Conservation (phyloP, 2,329 filamentous ascomycete genomes). For the Fusarium pseudonygamai region DNA sequence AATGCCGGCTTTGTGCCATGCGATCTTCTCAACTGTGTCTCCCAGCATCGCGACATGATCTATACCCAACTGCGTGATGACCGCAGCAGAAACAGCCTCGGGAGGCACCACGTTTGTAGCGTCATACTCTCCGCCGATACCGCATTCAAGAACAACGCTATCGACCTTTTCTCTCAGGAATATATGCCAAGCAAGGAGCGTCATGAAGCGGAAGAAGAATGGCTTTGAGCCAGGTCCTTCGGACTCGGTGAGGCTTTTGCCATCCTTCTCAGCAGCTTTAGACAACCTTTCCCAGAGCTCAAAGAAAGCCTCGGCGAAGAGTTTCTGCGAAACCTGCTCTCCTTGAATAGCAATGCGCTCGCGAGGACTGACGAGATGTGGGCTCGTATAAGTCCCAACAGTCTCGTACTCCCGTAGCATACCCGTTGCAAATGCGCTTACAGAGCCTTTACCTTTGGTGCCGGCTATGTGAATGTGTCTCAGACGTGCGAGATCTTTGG, state of each 20-base stretch:
- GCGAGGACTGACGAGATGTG: constrained; percentile 83
- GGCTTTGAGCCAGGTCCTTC: constrained; percentile 75
- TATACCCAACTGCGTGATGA: constrained; percentile 83
- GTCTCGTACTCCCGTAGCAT: constrained; percentile 67
- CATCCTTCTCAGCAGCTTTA: constrained; percentile 48
- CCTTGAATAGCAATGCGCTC: constrained; percentile 88
- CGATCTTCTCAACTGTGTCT: constrained; percentile 78
- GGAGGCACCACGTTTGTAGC: constrained; percentile 82
- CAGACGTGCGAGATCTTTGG: constrained; percentile 53
- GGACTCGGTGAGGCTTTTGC: constrained; percentile 52
- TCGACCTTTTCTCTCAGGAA: constrained; percentile 81
- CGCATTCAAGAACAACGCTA: constrained; percentile 87
- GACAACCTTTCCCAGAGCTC: constrained; percentile 78
- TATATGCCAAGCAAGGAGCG: constrained; percentile 85
- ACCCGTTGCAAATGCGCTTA: constrained; percentile 82
- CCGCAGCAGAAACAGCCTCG: constrained; percentile 72
- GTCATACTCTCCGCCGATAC: constrained; percentile 93
- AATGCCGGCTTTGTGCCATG: constrained; percentile 93
- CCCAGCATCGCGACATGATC: constrained; percentile 88
- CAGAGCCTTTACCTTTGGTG: constrained; percentile 94
- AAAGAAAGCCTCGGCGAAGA: constrained; percentile 83
- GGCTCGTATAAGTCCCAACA: constrained; percentile 85
- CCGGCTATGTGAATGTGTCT: constrained; percentile 84
- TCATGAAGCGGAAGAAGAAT: constrained; percentile 92
- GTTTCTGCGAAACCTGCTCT: constrained; percentile 70